Percentiles rank a stretch among this genome's conserved stretches.
Evolutionary conservation across 140 eudicot genomes (phyloP).

Genomic region (Cichorium intybus): DNA sequence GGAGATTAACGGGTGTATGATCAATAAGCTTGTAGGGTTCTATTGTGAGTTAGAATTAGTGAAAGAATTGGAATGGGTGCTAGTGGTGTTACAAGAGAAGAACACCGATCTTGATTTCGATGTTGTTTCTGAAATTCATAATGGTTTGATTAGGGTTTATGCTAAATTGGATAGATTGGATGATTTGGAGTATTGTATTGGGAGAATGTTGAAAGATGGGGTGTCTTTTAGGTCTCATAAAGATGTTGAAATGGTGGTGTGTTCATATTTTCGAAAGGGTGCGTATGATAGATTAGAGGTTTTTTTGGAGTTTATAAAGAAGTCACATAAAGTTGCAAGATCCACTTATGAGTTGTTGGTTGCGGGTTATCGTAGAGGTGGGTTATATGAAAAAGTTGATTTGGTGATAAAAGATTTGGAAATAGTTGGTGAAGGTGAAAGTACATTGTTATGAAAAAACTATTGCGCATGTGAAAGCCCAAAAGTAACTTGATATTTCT

Average conservation of each 20-base stretch:
- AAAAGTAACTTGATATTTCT: not conserved
- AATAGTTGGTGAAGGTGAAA: constrained; percentile 2
- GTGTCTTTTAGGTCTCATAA: constrained; percentile 39
- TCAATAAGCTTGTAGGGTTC: constrained; percentile 36
- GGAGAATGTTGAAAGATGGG: constrained; percentile 60
- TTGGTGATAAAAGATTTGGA: constrained; percentile 44
- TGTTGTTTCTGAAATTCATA: constrained; percentile 27
- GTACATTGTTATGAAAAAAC: not conserved
- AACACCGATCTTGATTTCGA: constrained; percentile 27
- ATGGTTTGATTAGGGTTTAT: constrained; percentile 45
- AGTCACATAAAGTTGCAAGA: constrained; percentile 35
- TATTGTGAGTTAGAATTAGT: constrained; percentile 31
- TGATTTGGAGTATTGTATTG: constrained; percentile 61
- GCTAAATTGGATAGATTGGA: constrained; percentile 48
- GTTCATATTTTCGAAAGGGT: constrained; percentile 45
- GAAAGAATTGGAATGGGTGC: constrained; percentile 51
- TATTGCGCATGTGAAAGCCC: not conserved
- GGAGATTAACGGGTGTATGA: constrained; percentile 24
- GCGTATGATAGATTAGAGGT: constrained; percentile 50
- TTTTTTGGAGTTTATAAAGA: constrained; percentile 48
- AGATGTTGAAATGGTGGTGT: constrained; percentile 48
- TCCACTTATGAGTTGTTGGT: constrained; percentile 56
- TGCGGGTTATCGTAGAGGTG: constrained; percentile 51
- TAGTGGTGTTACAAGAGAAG: constrained; percentile 23
- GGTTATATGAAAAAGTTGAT: constrained; percentile 38